Conservation (phyloP, 2,329 filamentous ascomycete genomes). For the Sordariomycetes sp. region DNA sequence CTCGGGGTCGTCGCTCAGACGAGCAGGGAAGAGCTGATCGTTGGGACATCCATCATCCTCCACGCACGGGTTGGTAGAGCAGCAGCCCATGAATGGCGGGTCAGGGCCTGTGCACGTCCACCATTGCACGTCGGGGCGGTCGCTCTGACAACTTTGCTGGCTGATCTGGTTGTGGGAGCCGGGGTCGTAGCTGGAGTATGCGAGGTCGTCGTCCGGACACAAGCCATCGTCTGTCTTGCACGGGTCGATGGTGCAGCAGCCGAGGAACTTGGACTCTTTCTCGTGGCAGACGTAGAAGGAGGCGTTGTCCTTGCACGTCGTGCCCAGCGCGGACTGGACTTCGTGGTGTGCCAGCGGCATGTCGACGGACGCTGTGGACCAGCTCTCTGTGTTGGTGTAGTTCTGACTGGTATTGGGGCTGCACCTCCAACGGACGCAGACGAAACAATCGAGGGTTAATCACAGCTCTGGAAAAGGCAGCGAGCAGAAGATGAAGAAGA, state of each 20-base stretch:
- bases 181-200: conserved; percentile 14
- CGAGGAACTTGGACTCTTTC: conserved; percentile 23
- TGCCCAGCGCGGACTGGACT: conserved; percentile 10
- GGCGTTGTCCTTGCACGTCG: conserved; percentile 20
- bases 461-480: too few relatives aligned
- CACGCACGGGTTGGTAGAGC: conserved; percentile 20
- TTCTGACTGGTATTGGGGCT: too few relatives aligned
- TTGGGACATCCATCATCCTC: conserved; percentile 3
- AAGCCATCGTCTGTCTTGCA: conserved; percentile 17
- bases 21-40: conserved; percentile 2
- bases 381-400: too few relatives aligned
- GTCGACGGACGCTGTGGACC: too few relatives aligned
- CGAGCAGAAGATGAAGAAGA: too few relatives aligned
- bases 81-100: conserved; percentile 24
- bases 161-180: conserved; percentile 16
- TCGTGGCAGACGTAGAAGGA: conserved; percentile 26
- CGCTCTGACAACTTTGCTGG: conserved; percentile 15
- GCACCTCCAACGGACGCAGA: too few relatives aligned
- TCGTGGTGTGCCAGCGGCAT: background rate
- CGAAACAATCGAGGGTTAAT: too few relatives aligned
- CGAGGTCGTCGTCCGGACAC: conserved; percentile 19
- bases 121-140: conserved; percentile 12
- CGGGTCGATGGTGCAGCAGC: conserved; percentile 28
- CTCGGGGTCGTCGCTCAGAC: conserved; percentile 4
- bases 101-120: conserved; percentile 16